phyloP scores from a whole-genome alignment of 1,284 basidiomycete species.

The Cystobasidiaceae sp. region DNA sequence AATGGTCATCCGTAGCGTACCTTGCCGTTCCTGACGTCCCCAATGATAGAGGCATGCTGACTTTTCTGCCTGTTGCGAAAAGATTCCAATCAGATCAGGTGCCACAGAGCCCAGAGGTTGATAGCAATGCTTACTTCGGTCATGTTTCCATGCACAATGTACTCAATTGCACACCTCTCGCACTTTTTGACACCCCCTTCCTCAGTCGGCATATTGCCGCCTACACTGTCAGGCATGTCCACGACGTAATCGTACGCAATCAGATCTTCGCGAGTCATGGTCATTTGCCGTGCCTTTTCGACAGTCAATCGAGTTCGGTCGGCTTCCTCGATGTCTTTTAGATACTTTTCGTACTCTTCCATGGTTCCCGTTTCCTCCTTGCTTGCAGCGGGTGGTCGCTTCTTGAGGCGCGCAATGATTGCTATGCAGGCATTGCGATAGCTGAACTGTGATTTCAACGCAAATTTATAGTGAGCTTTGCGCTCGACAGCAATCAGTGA shows the following conservation, averaged over 20 bases:
- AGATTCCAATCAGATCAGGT: neutral
- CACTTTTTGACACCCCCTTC: constrained; percentile 64
- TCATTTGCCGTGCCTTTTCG: constrained; percentile 49
- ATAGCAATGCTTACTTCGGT: constrained; percentile 34
- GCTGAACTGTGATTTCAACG: constrained; percentile 65
- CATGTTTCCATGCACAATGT: constrained; percentile 57
- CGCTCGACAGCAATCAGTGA: constrained; percentile 57
- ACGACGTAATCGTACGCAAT: constrained; percentile 63
- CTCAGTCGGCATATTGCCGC: constrained; percentile 60
- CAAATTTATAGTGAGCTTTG: constrained; percentile 60
- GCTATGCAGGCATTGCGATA: constrained; percentile 74
- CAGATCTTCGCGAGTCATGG: constrained; percentile 50
- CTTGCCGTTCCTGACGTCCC: constrained; percentile 60
- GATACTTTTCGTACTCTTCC: constrained; percentile 54
- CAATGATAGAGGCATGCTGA: constrained; percentile 75
- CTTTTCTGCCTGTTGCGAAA: constrained; percentile 49
- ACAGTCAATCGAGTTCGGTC: constrained; percentile 29
- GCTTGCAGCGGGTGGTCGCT: constrained; percentile 59
- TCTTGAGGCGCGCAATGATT: constrained; percentile 65
- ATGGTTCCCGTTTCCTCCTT: constrained; percentile 79
- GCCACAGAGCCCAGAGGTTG: neutral
- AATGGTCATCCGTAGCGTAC: constrained; percentile 37
- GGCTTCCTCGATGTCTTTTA: constrained; percentile 7
- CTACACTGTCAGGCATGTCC: constrained; percentile 59
- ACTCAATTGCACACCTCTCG: constrained; percentile 67